Conservation (phyloP, 768 basidiomycete species). For the Tricholoma hemisulphureum region DNA sequence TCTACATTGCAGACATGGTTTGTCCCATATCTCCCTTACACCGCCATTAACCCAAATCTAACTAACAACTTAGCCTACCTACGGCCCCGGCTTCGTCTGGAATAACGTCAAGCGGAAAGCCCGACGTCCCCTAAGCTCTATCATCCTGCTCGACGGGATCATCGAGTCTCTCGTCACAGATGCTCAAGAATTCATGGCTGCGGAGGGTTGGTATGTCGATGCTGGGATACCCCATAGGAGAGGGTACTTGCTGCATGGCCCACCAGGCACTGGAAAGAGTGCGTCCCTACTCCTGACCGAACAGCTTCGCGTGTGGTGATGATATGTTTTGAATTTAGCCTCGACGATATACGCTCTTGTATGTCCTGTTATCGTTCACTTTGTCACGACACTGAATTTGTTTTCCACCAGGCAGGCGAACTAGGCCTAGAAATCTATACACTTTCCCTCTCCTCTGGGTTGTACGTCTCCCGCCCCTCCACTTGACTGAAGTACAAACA, state of each 20-base stretch:
- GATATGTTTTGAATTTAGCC: constrained; percentile 34
- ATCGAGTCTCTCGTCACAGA: constrained; percentile 49
- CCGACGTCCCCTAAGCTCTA: constrained; percentile 51
- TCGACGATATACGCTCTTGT: constrained; percentile 56
- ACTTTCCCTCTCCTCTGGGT: constrained; percentile 47
- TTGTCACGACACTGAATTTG: constrained; percentile 2
- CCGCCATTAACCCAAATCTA: constrained; percentile 1
- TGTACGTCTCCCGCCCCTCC: constrained; percentile 31
- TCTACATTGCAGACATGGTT: constrained; percentile 34
- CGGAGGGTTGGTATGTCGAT: constrained; percentile 56
- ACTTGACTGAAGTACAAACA: not conserved
- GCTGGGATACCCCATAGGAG: constrained; percentile 58
- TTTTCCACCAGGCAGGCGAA: constrained; percentile 46
- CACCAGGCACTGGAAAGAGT: constrained; percentile 66
- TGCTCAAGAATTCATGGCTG: constrained; percentile 49
- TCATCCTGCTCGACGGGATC: constrained; percentile 49
- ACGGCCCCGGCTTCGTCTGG: constrained; percentile 41
- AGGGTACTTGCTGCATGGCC: constrained; percentile 57
- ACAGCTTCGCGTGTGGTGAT: constrained; percentile 16
- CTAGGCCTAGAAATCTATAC: constrained; percentile 83
- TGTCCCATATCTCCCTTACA: constrained; percentile 2
- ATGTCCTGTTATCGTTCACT: constrained; percentile 4
- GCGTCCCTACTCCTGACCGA: constrained; percentile 16
- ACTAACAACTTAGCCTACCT: constrained; percentile 29
- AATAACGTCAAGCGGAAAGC: constrained; percentile 45